Conservation (phyloP, 805 yeast genomes). For the Candida glaebosa region DNA sequence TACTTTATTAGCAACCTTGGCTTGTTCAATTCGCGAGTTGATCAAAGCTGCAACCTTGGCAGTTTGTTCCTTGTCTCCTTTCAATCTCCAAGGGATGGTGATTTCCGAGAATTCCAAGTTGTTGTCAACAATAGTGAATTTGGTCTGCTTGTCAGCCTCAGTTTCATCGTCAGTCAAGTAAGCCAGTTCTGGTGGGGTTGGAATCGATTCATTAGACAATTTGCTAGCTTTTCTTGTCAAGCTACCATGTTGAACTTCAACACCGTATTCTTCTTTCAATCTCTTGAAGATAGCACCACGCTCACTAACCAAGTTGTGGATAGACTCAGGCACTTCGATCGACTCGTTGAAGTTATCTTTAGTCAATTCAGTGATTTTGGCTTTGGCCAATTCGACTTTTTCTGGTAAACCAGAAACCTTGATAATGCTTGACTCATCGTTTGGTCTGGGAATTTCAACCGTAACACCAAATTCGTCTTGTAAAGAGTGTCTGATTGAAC, state of each 20-base stretch:
- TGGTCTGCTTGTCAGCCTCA: constrained; percentile 29
- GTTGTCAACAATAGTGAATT: constrained; percentile 43
- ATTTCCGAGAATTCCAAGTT: constrained; percentile 20
- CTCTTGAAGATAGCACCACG: constrained; percentile 60
- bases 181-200: constrained; percentile 46
- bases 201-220: constrained; percentile 41
- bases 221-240: constrained; percentile 47
- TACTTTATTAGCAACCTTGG: constrained; percentile 41
- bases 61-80: constrained; percentile 49
- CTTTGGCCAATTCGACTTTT: constrained; percentile 59
- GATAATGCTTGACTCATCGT: constrained; percentile 48
- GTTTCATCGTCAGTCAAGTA: constrained; percentile 34
- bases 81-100: constrained; percentile 64
- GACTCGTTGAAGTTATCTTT: constrained; percentile 55
- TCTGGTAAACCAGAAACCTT: constrained; percentile 65
- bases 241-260: constrained; percentile 60
- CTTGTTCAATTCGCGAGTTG: constrained; percentile 45
- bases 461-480: constrained; percentile 66
- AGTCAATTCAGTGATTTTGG: constrained; percentile 56
- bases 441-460: constrained; percentile 63
- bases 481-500: constrained; percentile 65
- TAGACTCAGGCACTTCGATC: constrained; percentile 53
- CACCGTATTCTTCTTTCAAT: constrained; percentile 49
- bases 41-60: constrained; percentile 52
- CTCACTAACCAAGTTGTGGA: constrained; percentile 62